Conservation (phyloP, 2,329 filamentous ascomycete species). For the Monilinia aucupariae region DNA sequence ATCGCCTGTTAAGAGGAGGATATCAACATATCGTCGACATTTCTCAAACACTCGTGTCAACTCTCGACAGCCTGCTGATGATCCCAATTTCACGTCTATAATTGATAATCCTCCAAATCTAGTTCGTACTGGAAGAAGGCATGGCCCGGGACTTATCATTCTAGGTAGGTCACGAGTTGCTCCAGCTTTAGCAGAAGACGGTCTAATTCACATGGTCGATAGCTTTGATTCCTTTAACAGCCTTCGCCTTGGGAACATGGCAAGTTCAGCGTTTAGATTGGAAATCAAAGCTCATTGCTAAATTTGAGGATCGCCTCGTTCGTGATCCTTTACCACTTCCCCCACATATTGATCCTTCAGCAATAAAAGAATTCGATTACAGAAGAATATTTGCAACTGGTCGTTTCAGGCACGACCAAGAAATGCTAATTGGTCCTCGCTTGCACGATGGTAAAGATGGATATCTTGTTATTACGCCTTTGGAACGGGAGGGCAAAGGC, state of each 20-base stretch:
- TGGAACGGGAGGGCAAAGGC: conserved; percentile 61
- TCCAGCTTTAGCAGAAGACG: background rate
- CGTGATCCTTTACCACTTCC: conserved; percentile 82
- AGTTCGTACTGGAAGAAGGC: conserved; percentile 65
- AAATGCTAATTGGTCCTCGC: conserved; percentile 93
- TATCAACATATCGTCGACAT: conserved; percentile 28
- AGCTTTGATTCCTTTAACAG: conserved; percentile 76
- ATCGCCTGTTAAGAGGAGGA: conserved; percentile 1
- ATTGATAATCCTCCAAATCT: conserved; percentile 80
- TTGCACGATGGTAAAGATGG: conserved; percentile 86
- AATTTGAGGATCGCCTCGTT: conserved; percentile 85
- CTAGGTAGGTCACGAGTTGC: conserved; percentile 47
- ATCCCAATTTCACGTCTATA: conserved; percentile 76
- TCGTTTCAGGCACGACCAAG: conserved; percentile 74
- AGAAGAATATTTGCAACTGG: conserved; percentile 74
- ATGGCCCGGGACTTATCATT: conserved; percentile 76
- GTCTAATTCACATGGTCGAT: conserved; percentile 9
- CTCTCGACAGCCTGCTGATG: conserved; percentile 49
- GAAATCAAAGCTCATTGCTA: conserved; percentile 90
- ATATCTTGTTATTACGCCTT: conserved; percentile 83
- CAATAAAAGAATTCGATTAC: conserved; percentile 86
- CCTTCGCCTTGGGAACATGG: conserved; percentile 88
- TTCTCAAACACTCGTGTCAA: conserved; percentile 26
- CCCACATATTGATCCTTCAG: conserved; percentile 72
- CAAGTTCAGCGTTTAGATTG: conserved; percentile 87